A percentile compares a stretch with the other conserved stretches of the same genome.
Conservation (phyloP, 495 filamentous ascomycete species). For the Durotheca rogersii region DNA sequence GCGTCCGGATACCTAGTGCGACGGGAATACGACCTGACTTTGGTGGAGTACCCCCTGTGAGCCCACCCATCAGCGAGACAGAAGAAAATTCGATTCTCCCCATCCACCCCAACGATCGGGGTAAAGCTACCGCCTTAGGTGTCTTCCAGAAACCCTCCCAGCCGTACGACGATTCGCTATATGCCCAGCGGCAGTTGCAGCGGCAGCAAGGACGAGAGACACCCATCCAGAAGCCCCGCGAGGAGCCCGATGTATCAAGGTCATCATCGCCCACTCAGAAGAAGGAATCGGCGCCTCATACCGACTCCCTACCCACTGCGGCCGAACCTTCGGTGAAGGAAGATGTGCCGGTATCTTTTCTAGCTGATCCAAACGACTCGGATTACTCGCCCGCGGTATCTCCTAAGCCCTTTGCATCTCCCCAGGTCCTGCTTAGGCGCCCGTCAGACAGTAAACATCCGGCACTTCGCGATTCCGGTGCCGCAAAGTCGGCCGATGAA, state of each 20-base stretch:
- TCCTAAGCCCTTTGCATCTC: slow-evolving; percentile 22
- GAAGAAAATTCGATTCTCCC: slow-evolving; percentile 60
- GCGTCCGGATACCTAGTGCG: slow-evolving; percentile 33
- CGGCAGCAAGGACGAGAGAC: slow-evolving; percentile 68
- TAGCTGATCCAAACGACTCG: slow-evolving; percentile 37
- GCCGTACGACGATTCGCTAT: slow-evolving; percentile 80
- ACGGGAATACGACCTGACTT: slow-evolving; percentile 46
- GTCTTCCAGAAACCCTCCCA: slow-evolving; percentile 77
- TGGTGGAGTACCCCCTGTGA: slow-evolving; percentile 62
- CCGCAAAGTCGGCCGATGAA: slow-evolving; percentile 26
- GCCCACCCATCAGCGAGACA: slow-evolving; percentile 70
- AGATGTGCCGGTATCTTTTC: slow-evolving; percentile 43
- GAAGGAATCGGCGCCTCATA: slow-evolving; percentile 20
- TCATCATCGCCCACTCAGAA: slow-evolving; percentile 37
- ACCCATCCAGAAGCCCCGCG: slow-evolving; percentile 38
- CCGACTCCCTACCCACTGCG: slow-evolving; percentile 8
- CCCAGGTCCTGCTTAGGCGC: slow-evolving; percentile 37
- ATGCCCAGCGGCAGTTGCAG: slow-evolving; percentile 75
- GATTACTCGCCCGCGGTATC: slow-evolving; percentile 28
- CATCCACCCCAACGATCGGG: slow-evolving; percentile 73
- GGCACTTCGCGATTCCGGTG: slow-evolving; percentile 43
- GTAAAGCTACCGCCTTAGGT: slow-evolving; percentile 83
- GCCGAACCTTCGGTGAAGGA: slow-evolving; percentile 33
- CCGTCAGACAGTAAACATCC: slow-evolving; percentile 49
- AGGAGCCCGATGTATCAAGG: slow-evolving; percentile 39